Evolutionary conservation across 1,139 yeast species (phyloP).

Genomic region (Zygoascus sp.): DNA sequence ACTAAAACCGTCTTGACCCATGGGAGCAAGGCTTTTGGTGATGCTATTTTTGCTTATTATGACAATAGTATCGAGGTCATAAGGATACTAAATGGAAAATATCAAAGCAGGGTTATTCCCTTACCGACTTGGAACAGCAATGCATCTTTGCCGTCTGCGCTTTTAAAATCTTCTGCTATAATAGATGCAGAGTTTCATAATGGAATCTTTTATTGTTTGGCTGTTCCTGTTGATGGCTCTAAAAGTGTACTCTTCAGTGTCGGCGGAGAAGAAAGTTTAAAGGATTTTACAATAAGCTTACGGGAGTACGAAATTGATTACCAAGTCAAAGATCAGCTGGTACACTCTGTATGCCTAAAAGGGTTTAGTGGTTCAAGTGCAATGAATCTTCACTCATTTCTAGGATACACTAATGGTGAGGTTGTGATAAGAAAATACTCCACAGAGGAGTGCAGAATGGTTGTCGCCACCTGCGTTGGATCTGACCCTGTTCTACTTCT

Average conservation of each 20-base stretch:
- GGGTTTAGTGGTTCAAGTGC: neutral
- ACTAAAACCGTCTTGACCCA: neutral
- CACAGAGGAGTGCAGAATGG: too few species aligned
- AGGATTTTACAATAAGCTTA: neutral
- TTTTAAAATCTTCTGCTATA: neutral
- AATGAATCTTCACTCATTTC: neutral
- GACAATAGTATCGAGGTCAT: neutral
- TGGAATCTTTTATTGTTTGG: neutral
- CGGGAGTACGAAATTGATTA: neutral
- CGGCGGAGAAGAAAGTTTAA: neutral
- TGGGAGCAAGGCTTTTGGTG: neutral
- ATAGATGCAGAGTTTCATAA: neutral
- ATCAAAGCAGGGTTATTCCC: neutral
- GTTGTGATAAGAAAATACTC: neutral
- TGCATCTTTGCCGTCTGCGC: neutral
- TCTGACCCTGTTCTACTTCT: neutral
- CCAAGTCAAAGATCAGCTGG: neutral
- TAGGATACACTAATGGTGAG: neutral
- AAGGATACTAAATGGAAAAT: neutral
- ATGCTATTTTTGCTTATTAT: neutral
- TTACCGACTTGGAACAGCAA: neutral
- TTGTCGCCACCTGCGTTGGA: neutral
- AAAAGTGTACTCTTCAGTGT: neutral
- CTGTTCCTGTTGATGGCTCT: neutral
- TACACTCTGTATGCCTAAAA: neutral